These are phyloP conservation scores for Ogataea salicorniae DNA, from an alignment of 805 yeast species.

Conservation along the genomic window DNA sequence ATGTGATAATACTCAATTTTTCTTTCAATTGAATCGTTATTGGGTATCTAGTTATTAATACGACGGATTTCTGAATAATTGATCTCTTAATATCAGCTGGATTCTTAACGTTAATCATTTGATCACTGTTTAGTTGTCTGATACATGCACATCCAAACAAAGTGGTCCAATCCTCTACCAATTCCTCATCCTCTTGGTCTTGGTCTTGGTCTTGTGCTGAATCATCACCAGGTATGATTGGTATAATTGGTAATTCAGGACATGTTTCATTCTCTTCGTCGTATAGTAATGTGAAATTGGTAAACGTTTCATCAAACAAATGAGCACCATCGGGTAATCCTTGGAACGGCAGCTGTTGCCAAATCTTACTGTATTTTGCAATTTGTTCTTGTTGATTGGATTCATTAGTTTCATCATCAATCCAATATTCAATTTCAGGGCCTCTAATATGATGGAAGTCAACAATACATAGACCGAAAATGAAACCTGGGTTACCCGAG, in stretches of 20 bases:
- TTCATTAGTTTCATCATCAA: conserved; percentile 35
- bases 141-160: conserved; percentile 95
- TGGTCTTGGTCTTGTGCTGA: conserved; percentile 4
- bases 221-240: conserved; percentile 13
- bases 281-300: conserved; percentile 79
- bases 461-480: conserved; percentile 83
- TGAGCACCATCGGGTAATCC: conserved; percentile 97
- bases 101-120: conserved; percentile 38
- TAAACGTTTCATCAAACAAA: conserved; percentile 86
- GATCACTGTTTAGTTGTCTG: conserved; percentile 66
- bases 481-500: conserved; percentile 24
- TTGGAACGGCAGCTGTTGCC: conserved; percentile 91
- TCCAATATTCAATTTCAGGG: conserved; percentile 93
- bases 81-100: conserved; percentile 43
- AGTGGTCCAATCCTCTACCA: conserved; percentile 45
- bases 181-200: conserved; percentile 11
- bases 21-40: conserved; percentile 85
- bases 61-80: conserved; percentile 86
- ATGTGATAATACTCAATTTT: conserved; percentile 83
- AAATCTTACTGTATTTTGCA: conserved; percentile 38
- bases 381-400: conserved; percentile 31
- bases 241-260: conserved; percentile 36
- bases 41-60: conserved; percentile 76
- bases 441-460: conserved; percentile 91
- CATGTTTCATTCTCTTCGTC: conserved; percentile 47